phyloP scores from a whole-genome alignment of 2,329 filamentous ascomycete species.

The Verticillium dahliae region DNA sequence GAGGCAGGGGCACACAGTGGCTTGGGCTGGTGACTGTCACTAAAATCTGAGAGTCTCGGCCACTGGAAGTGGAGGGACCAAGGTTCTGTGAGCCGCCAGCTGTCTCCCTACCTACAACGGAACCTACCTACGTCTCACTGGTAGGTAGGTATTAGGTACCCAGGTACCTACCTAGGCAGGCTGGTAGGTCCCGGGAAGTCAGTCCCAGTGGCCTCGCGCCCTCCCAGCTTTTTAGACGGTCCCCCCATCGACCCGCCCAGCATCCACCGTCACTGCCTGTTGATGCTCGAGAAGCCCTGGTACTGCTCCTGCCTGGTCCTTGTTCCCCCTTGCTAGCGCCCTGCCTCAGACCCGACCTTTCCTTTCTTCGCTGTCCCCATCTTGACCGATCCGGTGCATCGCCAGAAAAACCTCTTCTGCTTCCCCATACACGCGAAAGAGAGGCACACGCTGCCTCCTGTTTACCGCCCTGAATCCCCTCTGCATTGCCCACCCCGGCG shows the following conservation, averaged over 20 bases:
- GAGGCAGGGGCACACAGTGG: neutral
- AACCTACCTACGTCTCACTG: no score
- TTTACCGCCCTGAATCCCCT: neutral
- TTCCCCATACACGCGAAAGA: neutral
- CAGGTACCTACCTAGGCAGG: no score
- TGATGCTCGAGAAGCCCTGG: neutral
- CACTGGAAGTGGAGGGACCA: neutral
- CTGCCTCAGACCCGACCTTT: neutral
- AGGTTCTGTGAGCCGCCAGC: neutral
- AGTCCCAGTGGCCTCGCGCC: neutral
- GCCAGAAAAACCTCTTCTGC: constrained; percentile 2
- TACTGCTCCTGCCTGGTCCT: neutral
- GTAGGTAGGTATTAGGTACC: no score
- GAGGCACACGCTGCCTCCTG: neutral
- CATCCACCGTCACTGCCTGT: neutral
- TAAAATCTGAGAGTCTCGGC: neutral
- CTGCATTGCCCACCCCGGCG: neutral
- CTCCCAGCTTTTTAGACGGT: neutral
- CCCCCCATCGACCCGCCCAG: neutral
- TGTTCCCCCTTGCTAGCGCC: neutral
- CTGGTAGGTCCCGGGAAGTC: neutral
- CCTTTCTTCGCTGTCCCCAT: neutral
- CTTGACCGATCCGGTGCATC: neutral
- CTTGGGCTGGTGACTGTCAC: neutral
- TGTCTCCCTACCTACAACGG: neutral